These are phyloP conservation scores for Apiospora malaysiana DNA, from an alignment of 2,329 filamentous ascomycete genomes.

Conservation along the genomic window DNA sequence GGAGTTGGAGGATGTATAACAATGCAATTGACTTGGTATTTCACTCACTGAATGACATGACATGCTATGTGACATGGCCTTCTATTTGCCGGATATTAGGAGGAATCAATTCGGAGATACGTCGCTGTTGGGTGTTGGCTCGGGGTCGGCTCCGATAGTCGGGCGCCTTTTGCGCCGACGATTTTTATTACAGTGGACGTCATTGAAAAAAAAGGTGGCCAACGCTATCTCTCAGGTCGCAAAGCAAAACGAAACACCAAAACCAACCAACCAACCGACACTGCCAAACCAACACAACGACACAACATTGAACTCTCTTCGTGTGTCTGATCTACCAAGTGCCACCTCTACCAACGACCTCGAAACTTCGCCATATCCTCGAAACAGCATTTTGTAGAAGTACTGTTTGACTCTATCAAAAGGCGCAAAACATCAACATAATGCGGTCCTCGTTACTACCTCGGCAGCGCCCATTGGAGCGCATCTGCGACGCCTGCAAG, in stretches of 20 bases:
- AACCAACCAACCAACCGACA: not conserved
- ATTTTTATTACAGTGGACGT: not conserved
- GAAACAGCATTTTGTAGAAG: not conserved
- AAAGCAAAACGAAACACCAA: not conserved
- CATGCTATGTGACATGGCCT: too few relatives aligned
- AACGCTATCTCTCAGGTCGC: not conserved
- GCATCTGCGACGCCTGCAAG: constrained; percentile 37
- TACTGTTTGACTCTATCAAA: not conserved
- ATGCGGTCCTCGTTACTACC: constrained; percentile 35
- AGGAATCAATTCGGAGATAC: not conserved
- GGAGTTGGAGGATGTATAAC: not conserved
- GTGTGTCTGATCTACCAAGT: too few relatives aligned
- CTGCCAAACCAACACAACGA: not conserved
- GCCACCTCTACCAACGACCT: not conserved
- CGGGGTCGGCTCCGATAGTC: constrained; percentile 9
- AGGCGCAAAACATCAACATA: not conserved
- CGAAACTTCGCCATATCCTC: not conserved
- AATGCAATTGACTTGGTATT: not conserved
- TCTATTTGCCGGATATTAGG: not conserved
- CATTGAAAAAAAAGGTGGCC: not conserved
- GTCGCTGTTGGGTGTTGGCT: not conserved
- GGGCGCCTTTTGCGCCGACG: not conserved
- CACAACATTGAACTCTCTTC: not conserved
- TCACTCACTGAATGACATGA: not conserved
- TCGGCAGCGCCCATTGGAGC: constrained; percentile 29